Evolutionary conservation across 352 stramenopile species (phyloP).

Genomic region (Ophiocytium majus): DNA sequence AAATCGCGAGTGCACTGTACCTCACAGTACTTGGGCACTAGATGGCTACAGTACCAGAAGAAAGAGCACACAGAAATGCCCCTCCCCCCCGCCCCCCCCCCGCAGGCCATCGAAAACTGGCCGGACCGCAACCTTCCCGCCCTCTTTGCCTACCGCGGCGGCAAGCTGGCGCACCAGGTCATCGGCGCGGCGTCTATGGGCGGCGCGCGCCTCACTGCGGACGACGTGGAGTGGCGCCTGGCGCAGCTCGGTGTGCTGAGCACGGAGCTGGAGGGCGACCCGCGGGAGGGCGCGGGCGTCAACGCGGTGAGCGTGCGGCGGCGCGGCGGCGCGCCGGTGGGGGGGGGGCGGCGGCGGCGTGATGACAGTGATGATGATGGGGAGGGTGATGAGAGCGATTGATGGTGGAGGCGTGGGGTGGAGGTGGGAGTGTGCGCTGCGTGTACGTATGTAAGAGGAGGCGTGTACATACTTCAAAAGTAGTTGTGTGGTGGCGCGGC

Average conservation of each 20-base stretch:
- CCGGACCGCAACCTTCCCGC: slow-evolving; percentile 81
- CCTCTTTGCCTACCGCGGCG: slow-evolving; percentile 83
- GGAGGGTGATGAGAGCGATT: slow-evolving; percentile 23
- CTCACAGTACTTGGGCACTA: too few relatives aligned
- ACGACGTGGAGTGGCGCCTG: slow-evolving; percentile 79
- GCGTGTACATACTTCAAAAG: too few relatives aligned
- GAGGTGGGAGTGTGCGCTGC: too few relatives aligned
- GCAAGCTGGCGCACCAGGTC: slow-evolving; percentile 77
- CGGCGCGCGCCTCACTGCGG: slow-evolving; percentile 64
- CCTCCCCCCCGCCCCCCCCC: too few relatives aligned
- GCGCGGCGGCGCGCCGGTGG: slow-evolving; percentile 9
- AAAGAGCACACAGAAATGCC: too few relatives aligned
- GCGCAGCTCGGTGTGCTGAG: slow-evolving; percentile 72
- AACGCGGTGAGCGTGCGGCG: slow-evolving; percentile 46
- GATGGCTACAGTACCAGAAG: too few relatives aligned
- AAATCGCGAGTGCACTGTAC: too few relatives aligned
- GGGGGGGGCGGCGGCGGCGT: not conserved
- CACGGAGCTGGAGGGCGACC: slow-evolving; percentile 62
- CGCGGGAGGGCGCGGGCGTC: slow-evolving; percentile 40
- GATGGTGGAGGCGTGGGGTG: too few relatives aligned
- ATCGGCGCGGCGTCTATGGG: slow-evolving; percentile 78
- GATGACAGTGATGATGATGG: slow-evolving; percentile 12
- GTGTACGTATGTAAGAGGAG: too few relatives aligned
- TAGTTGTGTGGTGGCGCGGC: too few relatives aligned
- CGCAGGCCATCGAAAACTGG: slow-evolving; percentile 86